Percentiles rank a stretch among this genome's conserved stretches.
Conservation (phyloP, 2,329 filamentous ascomycete genomes). For the Huntiella savannae region DNA sequence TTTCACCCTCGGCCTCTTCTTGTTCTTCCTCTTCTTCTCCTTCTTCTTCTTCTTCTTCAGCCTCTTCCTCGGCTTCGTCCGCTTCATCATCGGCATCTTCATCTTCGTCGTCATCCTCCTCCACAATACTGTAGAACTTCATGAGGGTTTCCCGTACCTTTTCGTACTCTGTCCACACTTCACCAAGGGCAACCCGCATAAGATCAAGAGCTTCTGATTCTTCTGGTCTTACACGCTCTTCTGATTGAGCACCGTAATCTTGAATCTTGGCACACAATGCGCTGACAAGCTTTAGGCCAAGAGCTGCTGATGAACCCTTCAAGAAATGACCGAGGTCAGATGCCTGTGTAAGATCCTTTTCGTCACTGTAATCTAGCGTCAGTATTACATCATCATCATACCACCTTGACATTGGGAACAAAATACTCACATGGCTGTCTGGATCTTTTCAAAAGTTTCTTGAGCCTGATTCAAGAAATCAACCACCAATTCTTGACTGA, state of each 20-base stretch:
- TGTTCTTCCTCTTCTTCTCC: conserved; percentile 6
- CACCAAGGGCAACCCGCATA: conserved; percentile 49
- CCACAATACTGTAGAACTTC: conserved; percentile 35
- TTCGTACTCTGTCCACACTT: conserved; percentile 58
- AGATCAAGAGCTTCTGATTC: conserved; percentile 51
- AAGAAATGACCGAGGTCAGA: conserved; percentile 85
- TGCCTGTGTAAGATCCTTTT: conserved; percentile 51
- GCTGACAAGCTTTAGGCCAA: conserved; percentile 77
- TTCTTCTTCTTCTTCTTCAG: conserved; percentile 4
- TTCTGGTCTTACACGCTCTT: conserved; percentile 47
- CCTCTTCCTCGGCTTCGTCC: conserved; percentile 9
- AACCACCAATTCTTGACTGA: conserved; percentile 72
- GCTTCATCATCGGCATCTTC: conserved; percentile 3
- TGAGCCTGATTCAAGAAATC: conserved; percentile 88
- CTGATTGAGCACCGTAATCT: conserved; percentile 72
- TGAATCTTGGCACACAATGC: conserved; percentile 95
- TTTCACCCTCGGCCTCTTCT: conserved; percentile 3
- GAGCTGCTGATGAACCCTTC: conserved; percentile 88
- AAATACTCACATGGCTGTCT: conserved; percentile 54
- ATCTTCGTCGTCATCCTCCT: conserved; percentile 4
- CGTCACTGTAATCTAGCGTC: conserved; percentile 28
- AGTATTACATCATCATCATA: too few species aligned
- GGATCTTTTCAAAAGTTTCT: conserved; percentile 71
- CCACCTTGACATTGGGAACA: not conserved
- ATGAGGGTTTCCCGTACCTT: conserved; percentile 53